Percentiles rank a stretch among this genome's conserved stretches.
phyloP scores from a whole-genome alignment of 202 grass and related monocot species.

The Brachypodium distachyon region DNA sequence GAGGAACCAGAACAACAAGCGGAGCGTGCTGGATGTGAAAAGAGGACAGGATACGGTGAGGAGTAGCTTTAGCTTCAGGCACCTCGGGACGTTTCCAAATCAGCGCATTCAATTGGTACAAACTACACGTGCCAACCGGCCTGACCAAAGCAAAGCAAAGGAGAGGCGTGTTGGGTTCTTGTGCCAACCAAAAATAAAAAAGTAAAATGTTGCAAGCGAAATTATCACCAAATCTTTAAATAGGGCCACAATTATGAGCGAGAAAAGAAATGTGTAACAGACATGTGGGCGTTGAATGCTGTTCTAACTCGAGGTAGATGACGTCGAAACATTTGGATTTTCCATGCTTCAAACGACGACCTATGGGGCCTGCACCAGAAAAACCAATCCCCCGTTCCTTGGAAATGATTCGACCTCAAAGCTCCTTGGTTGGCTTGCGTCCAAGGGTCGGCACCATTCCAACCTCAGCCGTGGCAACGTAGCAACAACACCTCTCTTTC shows the following conservation, averaged over 20 bases:
- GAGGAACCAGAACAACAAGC: not conserved
- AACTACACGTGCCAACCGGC: not conserved
- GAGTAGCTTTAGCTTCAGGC: not conserved
- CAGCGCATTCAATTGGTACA: not conserved
- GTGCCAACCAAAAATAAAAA: too few species aligned
- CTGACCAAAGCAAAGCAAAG: not conserved
- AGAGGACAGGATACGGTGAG: not conserved
- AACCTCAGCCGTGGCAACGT: not conserved
- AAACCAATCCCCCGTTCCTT: not conserved
- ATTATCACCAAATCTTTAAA: too few species aligned
- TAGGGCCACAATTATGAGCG: too few species aligned
- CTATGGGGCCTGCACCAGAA: not conserved
- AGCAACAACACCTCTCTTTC: not conserved
- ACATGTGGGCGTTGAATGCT: too few species aligned
- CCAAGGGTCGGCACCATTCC: not conserved
- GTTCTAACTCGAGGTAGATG: too few species aligned
- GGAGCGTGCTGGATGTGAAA: not conserved
- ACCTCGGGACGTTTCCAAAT: not conserved
- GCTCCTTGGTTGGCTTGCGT: too few species aligned
- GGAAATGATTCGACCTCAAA: not conserved
- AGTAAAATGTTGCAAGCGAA: too few species aligned
- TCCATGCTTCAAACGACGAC: too few species aligned
- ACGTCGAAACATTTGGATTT: too few species aligned
- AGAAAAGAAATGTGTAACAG: too few species aligned
- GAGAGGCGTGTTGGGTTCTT: not conserved